A percentile compares a stretch with the other conserved stretches of the same genome.
Evolutionary conservation across 2,329 filamentous ascomycete genomes (phyloP).

Genomic region (Cadophora sp.): DNA sequence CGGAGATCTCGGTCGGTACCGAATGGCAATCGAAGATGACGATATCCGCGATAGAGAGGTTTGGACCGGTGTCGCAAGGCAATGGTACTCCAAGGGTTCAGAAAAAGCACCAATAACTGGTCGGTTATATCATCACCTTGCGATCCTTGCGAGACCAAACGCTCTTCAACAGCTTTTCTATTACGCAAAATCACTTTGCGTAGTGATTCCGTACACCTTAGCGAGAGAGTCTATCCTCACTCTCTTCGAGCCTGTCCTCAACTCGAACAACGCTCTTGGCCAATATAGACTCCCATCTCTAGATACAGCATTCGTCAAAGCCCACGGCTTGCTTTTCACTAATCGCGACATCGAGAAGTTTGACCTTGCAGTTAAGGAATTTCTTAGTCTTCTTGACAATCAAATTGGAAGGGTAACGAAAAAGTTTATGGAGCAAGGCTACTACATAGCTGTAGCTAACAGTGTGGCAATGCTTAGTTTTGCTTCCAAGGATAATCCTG

Average conservation of each 20-base stretch:
- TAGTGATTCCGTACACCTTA: slow-evolving; percentile 61
- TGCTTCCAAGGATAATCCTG: slow-evolving; percentile 37
- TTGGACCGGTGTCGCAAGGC: slow-evolving; percentile 80
- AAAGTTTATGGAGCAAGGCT: slow-evolving; percentile 53
- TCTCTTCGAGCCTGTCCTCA: slow-evolving; percentile 66
- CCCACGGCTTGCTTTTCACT: slow-evolving; percentile 70
- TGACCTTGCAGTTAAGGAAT: slow-evolving; percentile 52
- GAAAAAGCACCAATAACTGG: slow-evolving; percentile 79
- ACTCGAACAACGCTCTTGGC: slow-evolving; percentile 44
- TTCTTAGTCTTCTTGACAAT: slow-evolving; percentile 59
- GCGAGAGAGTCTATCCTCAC: slow-evolving; percentile 74
- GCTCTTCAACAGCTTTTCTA: slow-evolving; percentile 74
- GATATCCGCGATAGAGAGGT: slow-evolving; percentile 74
- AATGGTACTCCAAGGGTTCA: slow-evolving; percentile 74
- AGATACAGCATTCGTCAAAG: slow-evolving; percentile 67
- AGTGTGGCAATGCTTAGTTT: slow-evolving; percentile 42
- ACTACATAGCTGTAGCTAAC: slow-evolving; percentile 62
- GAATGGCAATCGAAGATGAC: slow-evolving; percentile 90
- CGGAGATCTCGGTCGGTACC: slow-evolving; percentile 82
- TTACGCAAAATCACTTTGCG: slow-evolving; percentile 74
- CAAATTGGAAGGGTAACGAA: slow-evolving; percentile 61
- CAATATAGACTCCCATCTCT: slow-evolving; percentile 50
- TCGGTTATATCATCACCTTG: slow-evolving; percentile 86
- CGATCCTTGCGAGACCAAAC: slow-evolving; percentile 76
- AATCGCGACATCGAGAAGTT: slow-evolving; percentile 55